Evolutionary conservation across 176 grass and related monocot species (phyloP).

Genomic region (Triticum monococcum): DNA sequence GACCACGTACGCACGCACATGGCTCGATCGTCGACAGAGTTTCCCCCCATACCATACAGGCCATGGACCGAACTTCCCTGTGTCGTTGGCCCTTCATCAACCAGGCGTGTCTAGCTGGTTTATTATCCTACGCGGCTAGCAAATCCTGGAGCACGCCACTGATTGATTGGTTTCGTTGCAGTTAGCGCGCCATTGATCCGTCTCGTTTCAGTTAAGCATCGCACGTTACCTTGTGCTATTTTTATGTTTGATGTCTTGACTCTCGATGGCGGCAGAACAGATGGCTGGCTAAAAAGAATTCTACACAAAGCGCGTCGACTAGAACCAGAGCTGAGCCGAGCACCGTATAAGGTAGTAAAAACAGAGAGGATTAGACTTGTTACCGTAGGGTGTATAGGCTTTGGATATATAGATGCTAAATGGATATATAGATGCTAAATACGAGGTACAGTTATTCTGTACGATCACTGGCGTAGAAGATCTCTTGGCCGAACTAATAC

Average conservation of each 20-base stretch:
- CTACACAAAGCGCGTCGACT: background rate
- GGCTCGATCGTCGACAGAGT: too few species aligned
- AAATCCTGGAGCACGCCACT: too few species aligned
- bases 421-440: background rate
- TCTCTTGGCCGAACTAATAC: background rate
- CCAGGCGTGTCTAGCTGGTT: background rate
- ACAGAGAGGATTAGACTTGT: background rate
- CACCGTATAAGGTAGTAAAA: background rate
- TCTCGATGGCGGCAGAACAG: background rate
- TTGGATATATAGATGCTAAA: background rate
- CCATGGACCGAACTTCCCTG: too few species aligned
- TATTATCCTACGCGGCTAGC: too few species aligned
- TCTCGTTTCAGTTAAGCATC: too few species aligned
- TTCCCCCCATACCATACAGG: too few species aligned
- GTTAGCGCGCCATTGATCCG: too few species aligned
- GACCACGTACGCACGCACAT: too few species aligned
- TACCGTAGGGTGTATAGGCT: background rate
- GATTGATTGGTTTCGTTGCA: too few species aligned
- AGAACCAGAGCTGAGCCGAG: background rate
- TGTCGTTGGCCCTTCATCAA: background rate
- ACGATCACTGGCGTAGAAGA: background rate
- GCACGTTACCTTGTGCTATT: too few species aligned
- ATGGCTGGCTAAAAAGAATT: background rate
- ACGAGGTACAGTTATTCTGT: slow-evolving; percentile 9
- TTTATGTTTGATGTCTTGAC: background rate